A percentile compares a stretch with the other conserved stretches of the same genome.
Conservation (phyloP, 2,329 filamentous ascomycete species). For the Emergomyces orientalis region DNA sequence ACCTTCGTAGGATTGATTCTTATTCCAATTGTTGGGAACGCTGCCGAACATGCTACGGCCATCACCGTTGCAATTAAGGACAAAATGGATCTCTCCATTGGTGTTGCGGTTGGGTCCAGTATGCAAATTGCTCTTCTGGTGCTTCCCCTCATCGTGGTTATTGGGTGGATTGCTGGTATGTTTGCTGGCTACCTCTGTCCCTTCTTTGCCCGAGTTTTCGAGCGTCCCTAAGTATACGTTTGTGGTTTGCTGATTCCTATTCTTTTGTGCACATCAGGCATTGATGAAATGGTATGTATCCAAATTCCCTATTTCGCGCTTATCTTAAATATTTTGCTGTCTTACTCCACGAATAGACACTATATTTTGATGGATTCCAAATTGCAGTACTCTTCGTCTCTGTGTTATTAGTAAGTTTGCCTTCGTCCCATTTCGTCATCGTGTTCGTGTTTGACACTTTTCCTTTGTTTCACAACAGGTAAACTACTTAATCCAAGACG, state of each 20-base stretch:
- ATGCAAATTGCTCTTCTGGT: slow-evolving; percentile 58
- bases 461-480: slow-evolving; percentile 39
- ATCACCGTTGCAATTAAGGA: slow-evolving; percentile 54
- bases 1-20: slow-evolving; percentile 57
- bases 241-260: background rate
- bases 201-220: too few species aligned
- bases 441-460: background rate
- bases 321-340: slow-evolving; percentile 14
- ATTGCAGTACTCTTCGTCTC: slow-evolving; percentile 56
- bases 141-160: slow-evolving; percentile 50
- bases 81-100: slow-evolving; percentile 60
- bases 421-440: background rate
- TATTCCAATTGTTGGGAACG: slow-evolving; percentile 57
- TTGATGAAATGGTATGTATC: slow-evolving; percentile 46
- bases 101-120: slow-evolving; percentile 55
- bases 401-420: slow-evolving; percentile 33
- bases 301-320: background rate
- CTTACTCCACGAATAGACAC: slow-evolving; percentile 38
- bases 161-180: slow-evolving; percentile 50
- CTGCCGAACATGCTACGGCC: slow-evolving; percentile 57
- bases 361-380: slow-evolving; percentile 83
- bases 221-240: background rate
- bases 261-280: slow-evolving; percentile 23
- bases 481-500: slow-evolving; percentile 55
- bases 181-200: slow-evolving; percentile 4